phyloP scores from a whole-genome alignment of 371 early-diverging fungal genomes.

The Lichtheimia corymbifera region DNA sequence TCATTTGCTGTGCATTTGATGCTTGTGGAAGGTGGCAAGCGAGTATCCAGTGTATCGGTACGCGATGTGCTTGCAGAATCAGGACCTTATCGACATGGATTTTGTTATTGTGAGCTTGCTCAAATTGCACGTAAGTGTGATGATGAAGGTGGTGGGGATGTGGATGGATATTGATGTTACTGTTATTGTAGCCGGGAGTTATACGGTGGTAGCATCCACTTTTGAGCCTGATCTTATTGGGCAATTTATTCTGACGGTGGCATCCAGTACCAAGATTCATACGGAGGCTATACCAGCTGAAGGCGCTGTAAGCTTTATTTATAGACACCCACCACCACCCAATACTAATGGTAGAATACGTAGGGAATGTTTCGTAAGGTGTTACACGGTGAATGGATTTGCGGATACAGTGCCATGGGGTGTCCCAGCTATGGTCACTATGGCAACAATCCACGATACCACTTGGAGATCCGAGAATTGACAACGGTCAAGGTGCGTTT shows the following conservation, averaged over 20 bases:
- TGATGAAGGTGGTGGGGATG: not conserved
- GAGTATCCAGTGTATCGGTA: conserved; percentile 69
- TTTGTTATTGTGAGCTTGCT: conserved; percentile 68
- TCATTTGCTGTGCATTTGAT: conserved; percentile 70
- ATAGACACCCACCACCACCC: not conserved
- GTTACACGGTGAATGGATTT: conserved; percentile 67
- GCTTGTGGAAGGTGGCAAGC: conserved; percentile 70
- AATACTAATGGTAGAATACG: not conserved
- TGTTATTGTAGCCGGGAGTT: conserved; percentile 60
- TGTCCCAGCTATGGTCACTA: conserved; percentile 63
- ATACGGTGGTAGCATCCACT: conserved; percentile 79
- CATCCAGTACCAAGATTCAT: conserved; percentile 47
- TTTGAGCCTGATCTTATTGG: conserved; percentile 75
- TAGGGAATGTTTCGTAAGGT: conserved; percentile 75
- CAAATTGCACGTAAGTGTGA: conserved; percentile 56
- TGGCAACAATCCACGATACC: conserved; percentile 70
- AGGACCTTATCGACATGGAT: conserved; percentile 71
- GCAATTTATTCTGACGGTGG: conserved; percentile 66
- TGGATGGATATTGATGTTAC: not conserved
- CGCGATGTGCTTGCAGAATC: conserved; percentile 71
- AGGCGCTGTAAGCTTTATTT: conserved; percentile 68
- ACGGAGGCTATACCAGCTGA: conserved; percentile 70
- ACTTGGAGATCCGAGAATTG: conserved; percentile 60
- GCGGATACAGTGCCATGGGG: conserved; percentile 68
- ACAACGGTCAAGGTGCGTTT: conserved; percentile 71